Percentiles rank a stretch among this genome's conserved stretches.
Evolutionary conservation across 1,139 yeast genomes (phyloP).

Genomic region (Taphrina flavorubra): DNA sequence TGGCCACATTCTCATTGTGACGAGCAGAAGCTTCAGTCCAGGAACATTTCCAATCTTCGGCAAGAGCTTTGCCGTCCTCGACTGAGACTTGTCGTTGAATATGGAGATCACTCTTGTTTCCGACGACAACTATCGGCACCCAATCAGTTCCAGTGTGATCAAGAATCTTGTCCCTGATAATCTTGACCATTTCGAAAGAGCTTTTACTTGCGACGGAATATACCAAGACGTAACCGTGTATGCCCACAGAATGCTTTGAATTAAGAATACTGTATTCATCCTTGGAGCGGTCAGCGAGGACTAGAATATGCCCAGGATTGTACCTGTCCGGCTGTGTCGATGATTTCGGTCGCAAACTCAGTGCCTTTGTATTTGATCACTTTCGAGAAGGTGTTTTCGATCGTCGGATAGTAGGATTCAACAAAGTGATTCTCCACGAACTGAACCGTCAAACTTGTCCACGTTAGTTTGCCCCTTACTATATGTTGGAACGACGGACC

Average conservation of each 20-base stretch:
- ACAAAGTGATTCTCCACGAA: conserved; percentile 82
- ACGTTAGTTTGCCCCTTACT: neutral
- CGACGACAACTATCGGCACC: conserved; percentile 81
- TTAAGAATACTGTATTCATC: conserved; percentile 86
- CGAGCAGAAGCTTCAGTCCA: conserved; percentile 88
- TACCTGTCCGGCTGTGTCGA: conserved; percentile 85
- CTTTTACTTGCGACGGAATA: conserved; percentile 81
- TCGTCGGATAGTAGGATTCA: conserved; percentile 89
- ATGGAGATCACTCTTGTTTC: conserved; percentile 73
- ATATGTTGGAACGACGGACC: conserved; percentile 50
- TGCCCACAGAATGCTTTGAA: conserved; percentile 80
- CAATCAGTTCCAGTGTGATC: conserved; percentile 74
- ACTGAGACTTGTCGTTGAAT: conserved; percentile 60
- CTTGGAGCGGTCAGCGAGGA: conserved; percentile 45
- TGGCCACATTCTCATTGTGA: conserved; percentile 65
- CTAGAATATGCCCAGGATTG: too few species aligned
- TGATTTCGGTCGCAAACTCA: conserved; percentile 80
- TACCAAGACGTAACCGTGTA: conserved; percentile 82
- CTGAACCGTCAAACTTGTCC: conserved; percentile 73
- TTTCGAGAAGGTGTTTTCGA: conserved; percentile 85
- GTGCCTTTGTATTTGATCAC: conserved; percentile 71
- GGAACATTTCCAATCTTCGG: conserved; percentile 65
- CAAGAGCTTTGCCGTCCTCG: conserved; percentile 69
- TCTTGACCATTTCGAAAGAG: conserved; percentile 77
- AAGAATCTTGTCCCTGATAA: conserved; percentile 82